phyloP scores from a whole-genome alignment of 345 rosid genomes.

The Clausena lansium region DNA sequence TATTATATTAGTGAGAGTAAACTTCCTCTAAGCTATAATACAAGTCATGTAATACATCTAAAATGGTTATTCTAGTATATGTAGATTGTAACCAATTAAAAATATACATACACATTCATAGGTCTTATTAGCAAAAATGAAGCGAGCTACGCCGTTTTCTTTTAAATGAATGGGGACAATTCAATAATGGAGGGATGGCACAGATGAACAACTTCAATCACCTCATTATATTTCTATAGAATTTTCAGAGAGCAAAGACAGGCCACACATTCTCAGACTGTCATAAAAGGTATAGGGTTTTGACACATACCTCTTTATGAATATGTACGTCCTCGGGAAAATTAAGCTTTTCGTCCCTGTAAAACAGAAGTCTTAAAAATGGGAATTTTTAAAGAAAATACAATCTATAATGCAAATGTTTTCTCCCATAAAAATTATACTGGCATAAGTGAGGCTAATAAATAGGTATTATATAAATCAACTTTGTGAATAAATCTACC shows the following conservation, averaged over 20 bases:
- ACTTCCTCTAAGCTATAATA: too few species aligned
- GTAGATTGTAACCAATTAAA: too few species aligned
- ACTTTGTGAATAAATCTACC: conserved; percentile 38
- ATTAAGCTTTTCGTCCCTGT: conserved; percentile 76
- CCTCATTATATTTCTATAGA: background rate
- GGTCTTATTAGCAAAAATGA: background rate
- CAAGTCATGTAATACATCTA: too few species aligned
- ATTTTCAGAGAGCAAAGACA: background rate
- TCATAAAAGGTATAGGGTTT: background rate
- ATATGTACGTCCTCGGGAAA: conserved; percentile 59
- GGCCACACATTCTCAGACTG: too few species aligned
- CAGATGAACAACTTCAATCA: background rate
- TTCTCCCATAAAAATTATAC: background rate
- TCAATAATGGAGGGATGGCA: background rate
- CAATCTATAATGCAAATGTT: background rate
- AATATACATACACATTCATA: too few species aligned
- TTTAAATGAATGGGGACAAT: background rate
- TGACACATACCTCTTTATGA: conserved; percentile 49
- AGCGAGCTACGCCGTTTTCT: background rate
- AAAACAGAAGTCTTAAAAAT: background rate
- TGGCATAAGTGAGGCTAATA: background rate
- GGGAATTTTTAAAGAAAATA: too few species aligned
- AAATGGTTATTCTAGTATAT: too few species aligned
- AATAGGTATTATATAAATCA: background rate
- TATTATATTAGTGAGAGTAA: too few species aligned